Evolutionary conservation across 495 filamentous ascomycete genomes (phyloP), one percentile per base, ranked within the genome.

Genomic region (Aspergillus funiculosus): DNA sequence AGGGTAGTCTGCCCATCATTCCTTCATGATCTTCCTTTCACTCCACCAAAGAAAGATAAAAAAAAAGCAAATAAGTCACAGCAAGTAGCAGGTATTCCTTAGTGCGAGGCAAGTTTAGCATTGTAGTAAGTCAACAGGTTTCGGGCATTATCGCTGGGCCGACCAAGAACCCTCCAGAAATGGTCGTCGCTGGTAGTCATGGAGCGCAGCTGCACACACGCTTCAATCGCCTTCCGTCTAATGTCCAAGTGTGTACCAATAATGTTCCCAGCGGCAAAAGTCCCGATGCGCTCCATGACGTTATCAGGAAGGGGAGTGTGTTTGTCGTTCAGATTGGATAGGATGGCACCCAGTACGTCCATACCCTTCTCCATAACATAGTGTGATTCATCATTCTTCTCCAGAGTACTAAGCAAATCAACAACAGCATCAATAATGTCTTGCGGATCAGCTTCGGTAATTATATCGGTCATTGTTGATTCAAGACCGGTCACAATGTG

Each of bases 71-170:
- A n/a, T n/a, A n/a, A n/a, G n/a, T n/a, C n/a, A n/a, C n/a, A n/a
- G n/a, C n/a, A n/a, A n/a, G n/a, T n/a, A n/a, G n/a, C n/a, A n/a
- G n/a, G n/a, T n/a, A n/a, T n/a, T n/a, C n/a, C n/a, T n/a, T n/a
- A n/a, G n/a, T n/a, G n/a, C n/a, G n/a, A n/a, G n/a, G n/a, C n/a
- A n/a, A n/a, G n/a, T 64, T 57, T 86, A 13, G 83, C 82, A 57
- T 89, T 81, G 66, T 87, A 91, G 59, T 91, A 91, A n/a, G 82
- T 85, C 49, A 91, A 78, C 46, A 91, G 57, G 48, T 83, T 87
- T 57, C 84, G 82, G 4, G 82, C 78, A 31, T 81, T 81, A 26
- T 84, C 81, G 44, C 70, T 76, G 24, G 84, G 72, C 2, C 71
- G 72, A 46, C 73, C 80, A 36, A 88, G 62, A 20, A 78, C 67